Conservation (phyloP, 1,139 yeast species). For the Yamadazyma triangularis region DNA sequence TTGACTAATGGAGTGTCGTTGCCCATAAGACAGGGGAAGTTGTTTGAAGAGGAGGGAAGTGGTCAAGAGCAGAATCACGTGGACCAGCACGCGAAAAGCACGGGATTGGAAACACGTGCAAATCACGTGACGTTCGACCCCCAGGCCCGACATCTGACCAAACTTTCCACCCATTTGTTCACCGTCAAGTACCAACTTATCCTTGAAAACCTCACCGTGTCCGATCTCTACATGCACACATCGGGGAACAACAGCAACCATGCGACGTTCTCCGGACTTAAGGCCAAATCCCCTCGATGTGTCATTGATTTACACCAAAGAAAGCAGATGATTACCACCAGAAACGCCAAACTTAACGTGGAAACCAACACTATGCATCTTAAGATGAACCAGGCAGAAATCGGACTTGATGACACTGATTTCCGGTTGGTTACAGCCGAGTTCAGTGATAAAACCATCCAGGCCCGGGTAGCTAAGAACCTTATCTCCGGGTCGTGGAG, state of each 20-base stretch:
- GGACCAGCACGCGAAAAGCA: no score
- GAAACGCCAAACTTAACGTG: conserved; percentile 53
- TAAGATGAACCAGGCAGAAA: conserved; percentile 73
- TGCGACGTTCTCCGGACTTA: conserved; percentile 71
- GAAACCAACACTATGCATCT: conserved; percentile 54
- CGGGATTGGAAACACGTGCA: no score
- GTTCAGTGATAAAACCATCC: conserved; percentile 54
- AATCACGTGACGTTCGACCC: no score
- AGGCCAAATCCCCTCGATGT: conserved; percentile 64
- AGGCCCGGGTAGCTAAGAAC: conserved; percentile 38
- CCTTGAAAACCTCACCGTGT: conserved; percentile 66
- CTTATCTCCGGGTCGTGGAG: conserved; percentile 9
- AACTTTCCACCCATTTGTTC: conserved; percentile 73
- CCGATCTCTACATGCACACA: conserved; percentile 67
- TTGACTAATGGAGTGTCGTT: conserved; percentile 67
- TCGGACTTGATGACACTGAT: conserved; percentile 69
- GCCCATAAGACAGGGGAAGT: conserved; percentile 69
- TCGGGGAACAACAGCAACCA: conserved; percentile 40
- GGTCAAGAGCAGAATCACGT: no score
- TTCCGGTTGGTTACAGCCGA: conserved; percentile 65
- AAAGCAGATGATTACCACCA: conserved; percentile 60
- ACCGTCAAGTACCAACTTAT: conserved; percentile 78
- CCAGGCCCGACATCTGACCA: conserved; percentile 37
- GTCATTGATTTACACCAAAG: conserved; percentile 79
- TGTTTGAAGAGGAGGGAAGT: conserved; percentile 41